A percentile compares a stretch with the other conserved stretches of the same genome.
These are phyloP conservation scores for Colletotrichum aenigma DNA, from an alignment of 2,329 filamentous ascomycete genomes.

Conservation along the genomic window DNA sequence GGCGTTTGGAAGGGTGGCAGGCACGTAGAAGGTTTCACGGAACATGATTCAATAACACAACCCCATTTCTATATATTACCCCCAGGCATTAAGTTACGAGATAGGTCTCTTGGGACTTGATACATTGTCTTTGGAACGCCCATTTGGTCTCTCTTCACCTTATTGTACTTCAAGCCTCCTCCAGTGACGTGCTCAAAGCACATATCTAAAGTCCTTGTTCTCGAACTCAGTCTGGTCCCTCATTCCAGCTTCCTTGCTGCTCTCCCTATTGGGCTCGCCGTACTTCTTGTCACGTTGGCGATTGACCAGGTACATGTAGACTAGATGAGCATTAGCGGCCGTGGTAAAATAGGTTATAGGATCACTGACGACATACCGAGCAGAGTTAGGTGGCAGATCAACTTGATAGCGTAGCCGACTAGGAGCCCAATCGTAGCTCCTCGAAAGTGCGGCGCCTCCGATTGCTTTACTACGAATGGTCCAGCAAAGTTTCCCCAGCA, in stretches of 20 bases:
- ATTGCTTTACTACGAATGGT: background rate
- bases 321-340: background rate
- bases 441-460: background rate
- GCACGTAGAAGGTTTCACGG: background rate
- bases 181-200: slow-evolving; percentile 22
- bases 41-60: accelerated
- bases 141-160: background rate
- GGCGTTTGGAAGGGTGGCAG: background rate
- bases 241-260: slow-evolving; percentile 42
- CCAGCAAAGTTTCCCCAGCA: background rate
- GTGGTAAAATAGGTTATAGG: accelerated
- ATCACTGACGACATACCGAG: background rate
- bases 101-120: background rate
- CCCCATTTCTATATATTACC: accelerated
- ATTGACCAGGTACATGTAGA: background rate
- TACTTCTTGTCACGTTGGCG: slow-evolving; percentile 22
- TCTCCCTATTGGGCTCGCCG: slow-evolving; percentile 34
- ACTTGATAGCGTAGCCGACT: background rate
- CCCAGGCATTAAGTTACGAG: accelerated
- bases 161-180: accelerated
- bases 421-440: background rate
- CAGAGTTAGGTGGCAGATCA: background rate
- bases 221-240: slow-evolving; percentile 43
- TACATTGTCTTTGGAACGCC: background rate
- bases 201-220: slow-evolving; percentile 47